phyloP scores from a whole-genome alignment of 129 eudicot species.

The Heracleum sosnowskyi region DNA sequence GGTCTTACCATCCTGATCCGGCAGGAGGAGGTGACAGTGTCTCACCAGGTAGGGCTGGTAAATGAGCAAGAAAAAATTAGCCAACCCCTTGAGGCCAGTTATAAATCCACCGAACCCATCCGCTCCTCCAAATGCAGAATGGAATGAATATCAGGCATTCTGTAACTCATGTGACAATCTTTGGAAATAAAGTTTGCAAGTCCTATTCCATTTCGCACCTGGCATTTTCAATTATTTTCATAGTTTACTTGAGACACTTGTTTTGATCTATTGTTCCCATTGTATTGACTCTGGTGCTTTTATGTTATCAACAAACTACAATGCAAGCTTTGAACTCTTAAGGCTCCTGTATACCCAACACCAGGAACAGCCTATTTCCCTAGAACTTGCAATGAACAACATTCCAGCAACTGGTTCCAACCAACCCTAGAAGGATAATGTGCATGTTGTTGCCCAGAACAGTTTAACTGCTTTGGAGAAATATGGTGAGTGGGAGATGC shows the following conservation, averaged over 20 bases:
- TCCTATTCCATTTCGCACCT: not conserved
- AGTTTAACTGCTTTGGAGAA: constrained; percentile 5
- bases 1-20: constrained; percentile 98
- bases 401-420: constrained; percentile 42
- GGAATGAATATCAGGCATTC: constrained; percentile 78
- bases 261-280: not conserved
- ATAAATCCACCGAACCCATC: constrained; percentile 44
- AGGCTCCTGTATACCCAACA: constrained; percentile 48
- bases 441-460: not conserved
- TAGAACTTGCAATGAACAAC: constrained; percentile 58
- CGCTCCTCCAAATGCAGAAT: constrained; percentile 49
- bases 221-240: not conserved
- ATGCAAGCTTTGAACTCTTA: constrained; percentile 5
- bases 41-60: constrained; percentile 40
- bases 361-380: constrained; percentile 69
- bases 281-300: not conserved
- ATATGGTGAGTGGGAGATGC: constrained; percentile 9
- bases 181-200: not conserved
- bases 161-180: not conserved
- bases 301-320: not conserved
- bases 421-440: constrained; percentile 9
- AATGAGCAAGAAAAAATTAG: constrained; percentile 37
- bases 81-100: constrained; percentile 40
- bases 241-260: too few species aligned
- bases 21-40: constrained; percentile 46